Conservation (phyloP, 2,329 filamentous ascomycete species). For the Tricladium varicosporioides region DNA sequence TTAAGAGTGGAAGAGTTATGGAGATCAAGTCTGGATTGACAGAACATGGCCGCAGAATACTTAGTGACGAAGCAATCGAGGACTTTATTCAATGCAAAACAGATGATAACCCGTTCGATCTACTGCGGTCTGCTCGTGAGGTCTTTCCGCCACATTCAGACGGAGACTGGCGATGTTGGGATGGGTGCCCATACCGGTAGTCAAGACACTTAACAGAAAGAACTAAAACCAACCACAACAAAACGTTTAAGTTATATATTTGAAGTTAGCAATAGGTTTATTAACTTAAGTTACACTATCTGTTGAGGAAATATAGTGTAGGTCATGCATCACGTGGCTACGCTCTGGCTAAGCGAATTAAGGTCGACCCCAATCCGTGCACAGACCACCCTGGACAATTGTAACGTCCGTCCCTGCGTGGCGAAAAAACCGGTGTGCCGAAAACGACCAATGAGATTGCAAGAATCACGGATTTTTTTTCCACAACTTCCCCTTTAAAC, state of each 20-base stretch:
- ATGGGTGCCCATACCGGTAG: not conserved
- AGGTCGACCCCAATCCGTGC: too few relatives aligned
- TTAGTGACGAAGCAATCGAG: not conserved
- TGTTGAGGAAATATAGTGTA: too few relatives aligned
- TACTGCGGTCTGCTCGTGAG: not conserved
- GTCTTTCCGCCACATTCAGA: not conserved
- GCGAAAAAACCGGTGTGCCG: conserved; percentile 11
- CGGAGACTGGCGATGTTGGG: not conserved
- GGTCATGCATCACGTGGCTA: too few relatives aligned
- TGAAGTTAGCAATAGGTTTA: too few relatives aligned
- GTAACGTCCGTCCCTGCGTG: not conserved
- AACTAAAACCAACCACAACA: too few relatives aligned
- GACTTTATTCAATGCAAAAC: not conserved
- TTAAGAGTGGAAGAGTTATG: not conserved
- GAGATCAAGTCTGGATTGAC: not conserved
- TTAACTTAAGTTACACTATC: too few relatives aligned
- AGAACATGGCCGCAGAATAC: not conserved
- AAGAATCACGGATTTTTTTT: conserved; percentile 11
- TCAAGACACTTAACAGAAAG: not conserved
- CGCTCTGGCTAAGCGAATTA: too few relatives aligned
- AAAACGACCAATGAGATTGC: conserved; percentile 13
- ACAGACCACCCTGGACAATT: too few relatives aligned
- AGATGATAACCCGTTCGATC: not conserved
- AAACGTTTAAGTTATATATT: too few relatives aligned
- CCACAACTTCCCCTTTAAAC: conserved; percentile 8